Evolutionary conservation across 306 rosid species (phyloP).

Genomic region (Alnus glutinosa): DNA sequence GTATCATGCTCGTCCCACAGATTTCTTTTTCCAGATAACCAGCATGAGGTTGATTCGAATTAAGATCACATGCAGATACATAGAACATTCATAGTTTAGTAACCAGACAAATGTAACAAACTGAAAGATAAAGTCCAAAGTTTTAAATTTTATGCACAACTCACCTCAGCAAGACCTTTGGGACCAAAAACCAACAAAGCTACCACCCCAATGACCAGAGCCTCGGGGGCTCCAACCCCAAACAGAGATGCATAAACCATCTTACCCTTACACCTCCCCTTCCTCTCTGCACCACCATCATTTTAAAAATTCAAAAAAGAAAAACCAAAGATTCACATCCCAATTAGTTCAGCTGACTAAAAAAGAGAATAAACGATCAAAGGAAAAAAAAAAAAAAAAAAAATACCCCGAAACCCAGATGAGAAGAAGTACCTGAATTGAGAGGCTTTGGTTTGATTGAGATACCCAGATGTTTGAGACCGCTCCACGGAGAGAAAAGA

Average conservation of each 20-base stretch:
- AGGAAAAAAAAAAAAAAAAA: not conserved
- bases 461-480: conserved; percentile 76
- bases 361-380: conserved; percentile 5
- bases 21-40: too few relatives aligned
- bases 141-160: conserved; percentile 23
- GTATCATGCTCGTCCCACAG: too few relatives aligned
- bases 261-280: conserved; percentile 55
- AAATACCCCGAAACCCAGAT: not conserved
- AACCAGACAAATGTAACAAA: conserved; percentile 3
- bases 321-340: conserved; percentile 2
- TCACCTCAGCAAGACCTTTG: conserved; percentile 99
- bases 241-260: conserved; percentile 88
- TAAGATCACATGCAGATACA: not conserved
- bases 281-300: conserved; percentile 53
- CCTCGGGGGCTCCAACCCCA: conserved; percentile 99
- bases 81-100: conserved; percentile 1
- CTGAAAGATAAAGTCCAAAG: not conserved
- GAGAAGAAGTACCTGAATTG: conserved; percentile 39
- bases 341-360: conserved; percentile 12
- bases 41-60: not conserved
- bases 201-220: conserved; percentile 95
- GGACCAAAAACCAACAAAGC: conserved; percentile 99
- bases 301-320: not conserved
- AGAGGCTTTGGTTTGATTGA: conserved; percentile 43
- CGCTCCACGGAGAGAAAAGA: conserved; percentile 75